phyloP scores from a whole-genome alignment of 371 early-diverging fungal species.

The Phascolomyces articulosus region DNA sequence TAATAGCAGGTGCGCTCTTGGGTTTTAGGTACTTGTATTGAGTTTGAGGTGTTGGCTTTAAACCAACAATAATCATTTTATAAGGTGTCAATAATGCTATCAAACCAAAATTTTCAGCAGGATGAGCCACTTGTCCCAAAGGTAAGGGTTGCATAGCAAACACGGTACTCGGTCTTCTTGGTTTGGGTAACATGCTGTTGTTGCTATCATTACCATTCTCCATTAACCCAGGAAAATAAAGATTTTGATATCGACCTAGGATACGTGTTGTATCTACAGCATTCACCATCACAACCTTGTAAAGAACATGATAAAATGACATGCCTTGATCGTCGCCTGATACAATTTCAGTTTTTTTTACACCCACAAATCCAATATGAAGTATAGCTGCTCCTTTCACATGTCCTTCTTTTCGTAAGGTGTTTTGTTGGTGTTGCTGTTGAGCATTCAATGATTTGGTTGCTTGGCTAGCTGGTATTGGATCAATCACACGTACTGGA shows the following conservation, averaged over 20 bases:
- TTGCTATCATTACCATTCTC: not conserved
- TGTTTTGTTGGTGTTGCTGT: conserved; percentile 38
- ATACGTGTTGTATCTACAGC: conserved; percentile 70
- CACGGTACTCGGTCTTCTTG: conserved; percentile 59
- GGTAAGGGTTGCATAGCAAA: conserved; percentile 75
- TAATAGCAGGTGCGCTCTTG: conserved; percentile 21
- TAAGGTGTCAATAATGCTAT: conserved; percentile 77
- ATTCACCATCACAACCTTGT: conserved; percentile 72
- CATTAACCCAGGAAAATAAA: conserved; percentile 21
- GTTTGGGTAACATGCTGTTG: conserved; percentile 22
- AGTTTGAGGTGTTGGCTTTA: conserved; percentile 75
- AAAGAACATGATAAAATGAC: conserved; percentile 74
- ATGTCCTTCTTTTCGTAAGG: conserved; percentile 69
- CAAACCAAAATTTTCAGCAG: conserved; percentile 68
- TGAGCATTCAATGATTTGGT: conserved; percentile 19
- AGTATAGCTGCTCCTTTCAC: conserved; percentile 68
- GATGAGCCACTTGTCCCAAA: conserved; percentile 62
- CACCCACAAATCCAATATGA: conserved; percentile 73
- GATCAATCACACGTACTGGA: conserved; percentile 58
- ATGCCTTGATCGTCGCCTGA: conserved; percentile 78
- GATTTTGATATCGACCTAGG: conserved; percentile 66
- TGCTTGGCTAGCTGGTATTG: conserved; percentile 42
- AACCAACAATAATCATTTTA: conserved; percentile 76
- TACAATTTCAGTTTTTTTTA: conserved; percentile 67
- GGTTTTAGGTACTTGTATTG: conserved; percentile 67